A percentile compares a stretch with the other conserved stretches of the same genome.
phyloP scores from a whole-genome alignment of 2,329 filamentous ascomycete genomes.

The Tolypocladium ovalisporum region DNA sequence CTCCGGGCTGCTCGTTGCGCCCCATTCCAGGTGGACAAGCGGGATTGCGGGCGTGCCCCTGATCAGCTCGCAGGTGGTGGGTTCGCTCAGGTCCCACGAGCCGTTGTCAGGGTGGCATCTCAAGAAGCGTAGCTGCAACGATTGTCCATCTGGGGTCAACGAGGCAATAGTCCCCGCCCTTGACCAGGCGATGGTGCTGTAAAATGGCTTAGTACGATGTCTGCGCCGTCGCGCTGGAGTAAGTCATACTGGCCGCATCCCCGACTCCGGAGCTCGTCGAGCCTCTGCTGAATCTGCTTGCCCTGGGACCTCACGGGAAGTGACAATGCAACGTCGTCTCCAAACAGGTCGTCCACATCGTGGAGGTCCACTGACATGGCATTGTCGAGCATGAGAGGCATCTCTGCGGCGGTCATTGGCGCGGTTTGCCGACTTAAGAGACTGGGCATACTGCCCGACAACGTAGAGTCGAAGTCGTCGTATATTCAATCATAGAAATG shows the following conservation, averaged over 20 bases:
- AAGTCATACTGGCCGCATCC: slow-evolving; percentile 70
- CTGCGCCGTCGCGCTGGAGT: not conserved
- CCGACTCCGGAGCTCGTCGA: slow-evolving; percentile 65
- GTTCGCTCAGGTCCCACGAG: slow-evolving; percentile 65
- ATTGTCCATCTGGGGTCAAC: slow-evolving; percentile 60
- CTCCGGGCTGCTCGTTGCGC: slow-evolving; percentile 59
- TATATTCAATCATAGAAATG: not conserved
- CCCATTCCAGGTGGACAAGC: slow-evolving; percentile 77
- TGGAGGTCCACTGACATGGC: slow-evolving; percentile 40
- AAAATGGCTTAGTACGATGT: not conserved
- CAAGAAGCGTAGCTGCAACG: slow-evolving; percentile 63
- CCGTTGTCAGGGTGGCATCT: slow-evolving; percentile 58
- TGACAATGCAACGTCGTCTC: slow-evolving; percentile 52
- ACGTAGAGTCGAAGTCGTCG: not conserved
- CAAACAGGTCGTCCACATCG: slow-evolving; percentile 66
- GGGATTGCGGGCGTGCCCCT: slow-evolving; percentile 51
- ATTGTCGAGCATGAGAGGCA: slow-evolving; percentile 31
- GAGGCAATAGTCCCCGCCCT: slow-evolving; percentile 76
- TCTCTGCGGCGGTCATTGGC: slow-evolving; percentile 25
- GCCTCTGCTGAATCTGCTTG: slow-evolving; percentile 58
- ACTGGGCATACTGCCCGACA: not conserved
- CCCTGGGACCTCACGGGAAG: slow-evolving; percentile 32
- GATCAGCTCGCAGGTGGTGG: slow-evolving; percentile 53
- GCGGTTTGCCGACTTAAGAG: not conserved
- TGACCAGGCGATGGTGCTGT: slow-evolving; percentile 77